Evolutionary conservation across 805 yeast genomes (phyloP), one percentile per base, ranked within the genome.

Genomic region (Pichia nakasei): DNA sequence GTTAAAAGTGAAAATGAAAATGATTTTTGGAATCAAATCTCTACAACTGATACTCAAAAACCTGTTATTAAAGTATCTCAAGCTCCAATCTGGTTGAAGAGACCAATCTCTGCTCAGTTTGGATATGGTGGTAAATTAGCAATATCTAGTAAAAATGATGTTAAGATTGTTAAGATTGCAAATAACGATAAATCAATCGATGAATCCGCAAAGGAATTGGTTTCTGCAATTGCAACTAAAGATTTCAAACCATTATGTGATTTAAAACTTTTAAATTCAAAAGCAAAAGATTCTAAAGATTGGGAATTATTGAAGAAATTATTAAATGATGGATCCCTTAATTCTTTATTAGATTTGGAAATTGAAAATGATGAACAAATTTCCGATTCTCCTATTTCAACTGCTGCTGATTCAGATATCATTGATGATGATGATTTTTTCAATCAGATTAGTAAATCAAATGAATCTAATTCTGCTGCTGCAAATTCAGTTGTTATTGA

Each of bases 61-160:
- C 93, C 96, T 11, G 76, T 76, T 31, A 81, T 82, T 53, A 73
- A 74, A 35, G 70, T 76, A 26, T 69, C 73, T 49, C 95, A 88
- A 65, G 93, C 97, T 19, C 98, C 99, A 40, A 63, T 69, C 47
- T 93, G 98, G 98, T 74, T 86, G 48, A 76, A 76, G 49, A 72
- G 82, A 51, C 87, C 87, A 12, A 70, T 76, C 5, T 71, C 82
- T 39, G 96, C 82, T 13, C 68, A 78, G 2, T 93, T 94, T 72
- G 97, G 95, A 0, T 91, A 88, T 66, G 98, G 98, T 48, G 95
- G 96, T 42, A 87, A 86, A 65, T 61, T 93, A 35, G 89, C 83
- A 4, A 61, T 70, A 12, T 66, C 70, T 9, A 47, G 49, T 9
- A 64, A 63, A 42, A 66, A 68, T 39, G 45, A 47, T 13, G 46